These are phyloP conservation scores for Citrus unshiu DNA, from an alignment of 345 rosid species.

Conservation along the genomic window DNA sequence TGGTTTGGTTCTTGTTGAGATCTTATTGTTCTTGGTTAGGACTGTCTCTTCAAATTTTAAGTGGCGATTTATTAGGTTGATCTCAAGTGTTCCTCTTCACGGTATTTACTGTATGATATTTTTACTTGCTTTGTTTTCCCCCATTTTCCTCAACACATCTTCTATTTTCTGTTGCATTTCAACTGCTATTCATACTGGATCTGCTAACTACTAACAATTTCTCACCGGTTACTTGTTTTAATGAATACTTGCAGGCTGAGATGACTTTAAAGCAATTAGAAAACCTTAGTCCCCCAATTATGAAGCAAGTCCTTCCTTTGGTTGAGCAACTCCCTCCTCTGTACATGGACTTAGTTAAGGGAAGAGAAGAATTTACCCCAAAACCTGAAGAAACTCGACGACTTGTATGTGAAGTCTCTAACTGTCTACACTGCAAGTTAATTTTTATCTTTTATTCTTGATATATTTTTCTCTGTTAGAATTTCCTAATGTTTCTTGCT, in stretches of 20 bases:
- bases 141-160: background rate
- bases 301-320: conserved; percentile 95
- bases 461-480: background rate
- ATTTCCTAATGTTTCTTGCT: background rate
- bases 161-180: background rate
- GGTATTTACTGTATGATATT: background rate
- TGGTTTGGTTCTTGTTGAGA: background rate
- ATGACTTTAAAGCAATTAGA: conserved; percentile 90
- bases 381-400: conserved; percentile 96
- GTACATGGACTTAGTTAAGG: conserved; percentile 89
- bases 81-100: background rate
- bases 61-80: background rate
- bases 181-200: background rate
- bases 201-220: background rate
- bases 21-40: background rate
- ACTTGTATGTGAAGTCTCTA: conserved; percentile 59
- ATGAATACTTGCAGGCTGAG: conserved; percentile 67
- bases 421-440: background rate
- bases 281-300: conserved; percentile 83
- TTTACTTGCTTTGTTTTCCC: background rate
- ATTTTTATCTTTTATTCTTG: background rate
- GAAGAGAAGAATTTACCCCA: conserved; percentile 93
- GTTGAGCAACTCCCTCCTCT: conserved; percentile 95
- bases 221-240: background rate
- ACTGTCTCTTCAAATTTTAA: background rate